Conservation (phyloP, 2,329 filamentous ascomycete species). For the Apiospora malaysiana region DNA sequence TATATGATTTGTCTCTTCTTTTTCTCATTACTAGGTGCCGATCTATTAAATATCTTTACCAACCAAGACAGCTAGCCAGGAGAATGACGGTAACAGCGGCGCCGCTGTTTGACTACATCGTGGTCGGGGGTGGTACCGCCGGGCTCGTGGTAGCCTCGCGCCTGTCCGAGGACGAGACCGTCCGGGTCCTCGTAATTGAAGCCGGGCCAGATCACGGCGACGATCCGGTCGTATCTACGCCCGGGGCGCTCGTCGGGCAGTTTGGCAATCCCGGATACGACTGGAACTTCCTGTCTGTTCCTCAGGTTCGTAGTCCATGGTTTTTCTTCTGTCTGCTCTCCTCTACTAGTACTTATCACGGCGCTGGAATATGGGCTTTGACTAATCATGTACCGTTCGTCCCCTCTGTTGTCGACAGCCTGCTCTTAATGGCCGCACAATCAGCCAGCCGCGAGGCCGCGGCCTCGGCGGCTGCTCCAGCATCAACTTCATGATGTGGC, state of each 20-base stretch:
- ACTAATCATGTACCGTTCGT: neutral
- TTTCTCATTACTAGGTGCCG: too few species aligned
- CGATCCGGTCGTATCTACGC: constrained; percentile 45
- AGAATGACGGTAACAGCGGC: neutral
- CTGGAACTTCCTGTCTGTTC: constrained; percentile 46
- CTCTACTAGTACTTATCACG: too few species aligned
- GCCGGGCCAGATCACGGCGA: constrained; percentile 42
- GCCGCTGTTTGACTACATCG: constrained; percentile 46
- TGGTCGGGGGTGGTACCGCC: constrained; percentile 57
- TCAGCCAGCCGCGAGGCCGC: constrained; percentile 41
- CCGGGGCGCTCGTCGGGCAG: constrained; percentile 41
- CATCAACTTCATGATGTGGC: constrained; percentile 37
- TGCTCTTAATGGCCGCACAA: constrained; percentile 37
- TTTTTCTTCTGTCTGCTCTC: too few species aligned
- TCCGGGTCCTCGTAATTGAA: constrained; percentile 47
- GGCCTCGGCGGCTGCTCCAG: constrained; percentile 41
- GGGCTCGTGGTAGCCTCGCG: constrained; percentile 54
- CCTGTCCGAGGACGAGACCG: constrained; percentile 44
- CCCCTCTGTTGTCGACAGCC: constrained; percentile 25
- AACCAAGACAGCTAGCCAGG: neutral
- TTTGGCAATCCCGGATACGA: constrained; percentile 46
- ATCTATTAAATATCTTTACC: too few species aligned
- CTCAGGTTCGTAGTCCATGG: constrained; percentile 36
- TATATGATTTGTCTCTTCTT: too few species aligned
- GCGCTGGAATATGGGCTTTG: too few species aligned